Evolutionary conservation across 2,329 filamentous ascomycete species (phyloP).

Genomic region (Geoglossum cookeanum): DNA sequence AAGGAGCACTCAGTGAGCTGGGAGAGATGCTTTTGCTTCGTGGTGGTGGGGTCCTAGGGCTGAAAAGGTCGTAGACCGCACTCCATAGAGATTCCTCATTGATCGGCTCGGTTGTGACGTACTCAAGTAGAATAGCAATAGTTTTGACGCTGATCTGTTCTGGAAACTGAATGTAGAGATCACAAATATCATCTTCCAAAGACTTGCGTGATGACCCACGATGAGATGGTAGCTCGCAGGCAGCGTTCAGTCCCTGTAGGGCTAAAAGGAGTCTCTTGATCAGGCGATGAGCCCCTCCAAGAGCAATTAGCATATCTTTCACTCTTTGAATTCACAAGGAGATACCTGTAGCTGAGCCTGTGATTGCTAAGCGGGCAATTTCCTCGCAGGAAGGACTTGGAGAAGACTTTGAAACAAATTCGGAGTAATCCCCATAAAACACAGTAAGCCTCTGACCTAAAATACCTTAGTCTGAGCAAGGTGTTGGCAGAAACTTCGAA

Average conservation of each 20-base stretch:
- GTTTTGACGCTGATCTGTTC: neutral
- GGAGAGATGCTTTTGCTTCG: too few relatives aligned
- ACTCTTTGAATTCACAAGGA: neutral
- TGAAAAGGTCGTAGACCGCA: neutral
- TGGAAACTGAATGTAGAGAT: neutral
- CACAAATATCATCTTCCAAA: neutral
- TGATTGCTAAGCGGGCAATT: too few relatives aligned
- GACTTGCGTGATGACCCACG: neutral
- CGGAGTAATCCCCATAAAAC: neutral
- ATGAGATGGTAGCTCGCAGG: neutral
- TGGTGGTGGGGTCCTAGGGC: too few relatives aligned
- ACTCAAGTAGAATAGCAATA: neutral
- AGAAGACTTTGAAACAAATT: neutral
- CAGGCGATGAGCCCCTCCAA: neutral
- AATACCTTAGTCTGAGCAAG: neutral
- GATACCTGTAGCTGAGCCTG: neutral
- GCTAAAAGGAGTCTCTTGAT: neutral
- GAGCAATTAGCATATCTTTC: neutral
- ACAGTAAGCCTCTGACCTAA: neutral
- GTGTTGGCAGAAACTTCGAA: neutral
- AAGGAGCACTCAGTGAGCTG: neutral
- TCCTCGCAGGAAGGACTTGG: neutral
- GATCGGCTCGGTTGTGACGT: neutral
- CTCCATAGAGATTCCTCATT: neutral
- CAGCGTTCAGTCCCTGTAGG: neutral